phyloP scores from a whole-genome alignment of 1,284 basidiomycete genomes.

The Ustilago curta region DNA sequence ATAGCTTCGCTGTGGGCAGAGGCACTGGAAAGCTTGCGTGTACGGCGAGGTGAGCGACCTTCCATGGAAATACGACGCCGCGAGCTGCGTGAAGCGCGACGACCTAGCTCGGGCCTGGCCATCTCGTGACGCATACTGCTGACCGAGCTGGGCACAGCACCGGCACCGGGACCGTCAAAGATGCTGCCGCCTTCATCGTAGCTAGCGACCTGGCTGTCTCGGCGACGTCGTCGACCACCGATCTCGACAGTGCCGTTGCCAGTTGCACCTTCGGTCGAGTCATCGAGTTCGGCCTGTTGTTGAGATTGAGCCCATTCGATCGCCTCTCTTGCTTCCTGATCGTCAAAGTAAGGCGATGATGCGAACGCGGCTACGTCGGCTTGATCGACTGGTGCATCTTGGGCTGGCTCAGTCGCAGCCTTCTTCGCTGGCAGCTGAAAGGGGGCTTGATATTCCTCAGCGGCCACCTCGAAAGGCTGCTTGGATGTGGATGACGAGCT shows the following conservation, averaged over 20 bases:
- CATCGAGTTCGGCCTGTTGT: constrained; percentile 29
- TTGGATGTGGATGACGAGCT: constrained; percentile 30
- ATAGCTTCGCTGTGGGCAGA: constrained; percentile 49
- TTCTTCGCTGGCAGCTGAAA: constrained; percentile 51
- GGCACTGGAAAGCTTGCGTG: constrained; percentile 41
- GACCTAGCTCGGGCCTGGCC: constrained; percentile 54
- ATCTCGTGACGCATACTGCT: constrained; percentile 57
- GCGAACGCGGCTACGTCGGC: constrained; percentile 28
- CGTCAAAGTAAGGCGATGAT: constrained; percentile 65
- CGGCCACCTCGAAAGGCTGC: constrained; percentile 55
- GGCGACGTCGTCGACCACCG: constrained; percentile 38
- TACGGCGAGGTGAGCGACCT: constrained; percentile 45
- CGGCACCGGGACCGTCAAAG: constrained; percentile 67
- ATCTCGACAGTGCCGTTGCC: constrained; percentile 22
- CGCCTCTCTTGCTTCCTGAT: constrained; percentile 62
- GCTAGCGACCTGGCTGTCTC: constrained; percentile 67
- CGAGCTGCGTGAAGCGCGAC: constrained; percentile 52
- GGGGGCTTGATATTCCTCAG: constrained; percentile 65
- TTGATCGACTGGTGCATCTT: constrained; percentile 3
- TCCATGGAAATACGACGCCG: constrained; percentile 61
- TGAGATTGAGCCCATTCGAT: constrained; percentile 54
- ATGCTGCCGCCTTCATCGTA: constrained; percentile 65
- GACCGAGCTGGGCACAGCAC: constrained; percentile 65
- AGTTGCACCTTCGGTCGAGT: constrained; percentile 11
- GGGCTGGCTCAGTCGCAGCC: background rate